Percentiles rank a stretch among this genome's conserved stretches.
phyloP scores from a whole-genome alignment of 306 rosid species.

The Glycine latifolia region DNA sequence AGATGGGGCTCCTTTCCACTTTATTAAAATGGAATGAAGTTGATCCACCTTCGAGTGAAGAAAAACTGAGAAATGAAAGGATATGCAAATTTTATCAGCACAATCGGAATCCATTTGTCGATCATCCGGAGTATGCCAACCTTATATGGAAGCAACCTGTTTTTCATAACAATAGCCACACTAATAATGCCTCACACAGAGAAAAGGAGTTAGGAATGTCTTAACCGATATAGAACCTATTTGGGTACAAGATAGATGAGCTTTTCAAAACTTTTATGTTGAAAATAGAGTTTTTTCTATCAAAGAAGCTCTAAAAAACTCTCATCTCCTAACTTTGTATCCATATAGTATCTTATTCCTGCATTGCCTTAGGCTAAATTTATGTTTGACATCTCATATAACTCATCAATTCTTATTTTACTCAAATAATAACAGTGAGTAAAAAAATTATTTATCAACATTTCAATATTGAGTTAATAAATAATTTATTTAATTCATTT shows the following conservation, averaged over 20 bases:
- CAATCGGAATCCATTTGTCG: conserved; percentile 80
- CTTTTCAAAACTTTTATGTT: too few relatives aligned
- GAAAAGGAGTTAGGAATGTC: neutral
- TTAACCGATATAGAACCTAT: neutral
- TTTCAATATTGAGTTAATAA: too few relatives aligned
- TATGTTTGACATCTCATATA: neutral
- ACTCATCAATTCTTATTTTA: neutral
- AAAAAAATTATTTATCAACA: neutral
- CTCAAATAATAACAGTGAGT: neutral
- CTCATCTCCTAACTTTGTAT: too few relatives aligned
- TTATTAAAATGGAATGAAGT: conserved; percentile 71
- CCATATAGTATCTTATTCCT: neutral
- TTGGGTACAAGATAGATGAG: too few relatives aligned
- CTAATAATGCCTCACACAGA: conserved; percentile 9
- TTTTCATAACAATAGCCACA: neutral
- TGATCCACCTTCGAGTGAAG: conserved; percentile 86
- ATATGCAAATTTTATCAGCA: conserved; percentile 78
- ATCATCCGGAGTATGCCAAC: conserved; percentile 70
- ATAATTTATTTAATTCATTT: neutral
- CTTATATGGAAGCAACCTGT: conserved; percentile 59
- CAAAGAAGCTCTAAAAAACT: too few relatives aligned
- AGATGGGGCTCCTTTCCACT: conserved; percentile 79
- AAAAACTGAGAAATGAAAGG: conserved; percentile 78
- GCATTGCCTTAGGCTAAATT: neutral
- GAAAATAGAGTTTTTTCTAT: too few relatives aligned